Base-by-base conservation (phyloP, 78 protist species). In the Dictyostelium purpureum region DNA sequence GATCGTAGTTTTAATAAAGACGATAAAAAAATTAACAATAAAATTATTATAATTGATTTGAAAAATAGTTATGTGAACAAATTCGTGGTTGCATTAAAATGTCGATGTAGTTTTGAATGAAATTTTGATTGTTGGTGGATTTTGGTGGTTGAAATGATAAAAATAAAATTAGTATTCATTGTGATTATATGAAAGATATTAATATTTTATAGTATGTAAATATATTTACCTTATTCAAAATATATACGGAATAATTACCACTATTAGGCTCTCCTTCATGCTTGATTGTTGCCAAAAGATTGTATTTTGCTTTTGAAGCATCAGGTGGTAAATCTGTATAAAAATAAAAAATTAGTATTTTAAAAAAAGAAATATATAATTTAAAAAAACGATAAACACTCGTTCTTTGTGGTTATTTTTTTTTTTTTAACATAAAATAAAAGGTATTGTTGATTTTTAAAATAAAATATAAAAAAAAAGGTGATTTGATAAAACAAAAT, bases 181-280 rank as follows among this genome's bases (percentile, higher is more conserved):
- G n/a, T n/a, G n/a, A n/a, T n/a, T n/a, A n/a, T n/a, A n/a, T 56
- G 43, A 33, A 35, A 67, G 43, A 33, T 11, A 33, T 37, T 61
- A 35, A n/a, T n/a, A 63, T 43, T 21, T 78, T 49, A 43, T 47
- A 81, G 10, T n/a, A n/a, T n/a, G n/a, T n/a, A n/a, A n/a, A n/a
- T n/a, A n/a, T n/a, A n/a, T n/a, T 71, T 54, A n/a, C 83, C 43
- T 54, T 49, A 26, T 93, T 65, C 43, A 90, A 49, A 18, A 93
- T 24, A 43, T 75, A 92, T 7, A 59, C 87, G 10, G 76, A 21
- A 78, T 73, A 95, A 37, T 37, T 40, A 70, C 95, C 93, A 40
- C 33, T 26, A 38, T 79, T 74, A 12, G 91, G 85, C 5, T 79
- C 65, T 75, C 97, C 97, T 61, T 95, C 97, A 43, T 95, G 97